phyloP scores from a whole-genome alignment of 1,284 basidiomycete species.

The Termitomyces sp. region DNA sequence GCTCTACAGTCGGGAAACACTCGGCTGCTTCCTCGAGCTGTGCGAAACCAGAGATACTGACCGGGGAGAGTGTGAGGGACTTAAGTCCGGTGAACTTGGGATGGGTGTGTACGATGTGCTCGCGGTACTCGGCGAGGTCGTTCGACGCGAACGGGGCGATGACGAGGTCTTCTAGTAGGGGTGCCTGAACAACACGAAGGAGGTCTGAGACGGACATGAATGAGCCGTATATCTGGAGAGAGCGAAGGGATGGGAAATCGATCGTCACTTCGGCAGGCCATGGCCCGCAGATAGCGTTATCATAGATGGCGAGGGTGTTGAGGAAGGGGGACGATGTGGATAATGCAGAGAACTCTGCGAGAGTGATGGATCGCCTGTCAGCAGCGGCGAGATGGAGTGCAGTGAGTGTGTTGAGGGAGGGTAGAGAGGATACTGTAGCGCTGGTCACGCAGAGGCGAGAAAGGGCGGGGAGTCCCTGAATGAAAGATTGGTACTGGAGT shows the following conservation, averaged over 20 bases:
- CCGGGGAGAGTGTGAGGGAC: conserved; percentile 22
- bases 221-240: conserved; percentile 22
- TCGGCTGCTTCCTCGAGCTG: conserved; percentile 16
- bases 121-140: conserved; percentile 15
- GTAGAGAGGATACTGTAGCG: conserved; percentile 11
- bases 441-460: conserved; percentile 11
- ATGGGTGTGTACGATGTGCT: conserved; percentile 1
- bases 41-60: conserved; percentile 14
- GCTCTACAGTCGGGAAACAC: conserved; percentile 23
- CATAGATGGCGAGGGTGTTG: conserved; percentile 20
- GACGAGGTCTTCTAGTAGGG: conserved; percentile 20
- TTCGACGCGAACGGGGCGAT: conserved; percentile 21
- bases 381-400: conserved; percentile 13
- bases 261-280: conserved; percentile 11
- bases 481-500: conserved; percentile 1
- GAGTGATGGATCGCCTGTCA: conserved; percentile 9
- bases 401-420: conserved; percentile 6
- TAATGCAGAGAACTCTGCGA: conserved; percentile 13
- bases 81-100: conserved; percentile 16
- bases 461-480: conserved; percentile 7
- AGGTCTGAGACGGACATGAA: conserved; percentile 25
- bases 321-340: conserved; percentile 17
- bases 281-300: conserved; percentile 16
- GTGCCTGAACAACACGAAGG: conserved; percentile 19
- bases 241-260: conserved; percentile 17